These are phyloP conservation scores for Alternaria rosae DNA, from an alignment of 2,329 filamentous ascomycete genomes.

Conservation along the genomic window DNA sequence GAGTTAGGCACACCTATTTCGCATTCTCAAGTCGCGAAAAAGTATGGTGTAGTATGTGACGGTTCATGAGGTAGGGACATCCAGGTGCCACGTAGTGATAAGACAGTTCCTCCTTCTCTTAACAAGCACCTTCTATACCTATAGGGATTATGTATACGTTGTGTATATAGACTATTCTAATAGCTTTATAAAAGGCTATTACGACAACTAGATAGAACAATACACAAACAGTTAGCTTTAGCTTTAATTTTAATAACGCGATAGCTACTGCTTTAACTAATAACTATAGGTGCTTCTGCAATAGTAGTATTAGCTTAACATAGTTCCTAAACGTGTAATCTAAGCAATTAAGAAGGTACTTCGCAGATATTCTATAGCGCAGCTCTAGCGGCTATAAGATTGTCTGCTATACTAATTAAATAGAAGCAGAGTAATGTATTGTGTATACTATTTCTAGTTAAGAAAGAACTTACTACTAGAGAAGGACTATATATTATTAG, in stretches of 20 bases:
- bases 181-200: background rate
- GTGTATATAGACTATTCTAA: background rate
- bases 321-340: background rate
- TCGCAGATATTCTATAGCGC: slow-evolving; percentile 2
- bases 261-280: background rate
- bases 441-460: background rate
- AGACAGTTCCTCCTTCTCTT: background rate
- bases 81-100: background rate
- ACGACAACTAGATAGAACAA: background rate
- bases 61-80: slow-evolving; percentile 2
- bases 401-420: background rate
- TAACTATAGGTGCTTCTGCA: slow-evolving; percentile 6
- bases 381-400: background rate
- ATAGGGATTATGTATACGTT: background rate
- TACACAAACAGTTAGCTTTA: background rate
- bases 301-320: slow-evolving; percentile 14
- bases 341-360: background rate
- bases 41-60: background rate
- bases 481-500: background rate
- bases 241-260: background rate
- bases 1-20: background rate
- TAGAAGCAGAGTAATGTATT: background rate
- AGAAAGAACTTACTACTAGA: background rate
- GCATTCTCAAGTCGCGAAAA: background rate
- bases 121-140: slow-evolving; percentile 3